Base-by-base conservation (phyloP, 805 yeast species). In the Cyberlindnera saturnus region DNA sequence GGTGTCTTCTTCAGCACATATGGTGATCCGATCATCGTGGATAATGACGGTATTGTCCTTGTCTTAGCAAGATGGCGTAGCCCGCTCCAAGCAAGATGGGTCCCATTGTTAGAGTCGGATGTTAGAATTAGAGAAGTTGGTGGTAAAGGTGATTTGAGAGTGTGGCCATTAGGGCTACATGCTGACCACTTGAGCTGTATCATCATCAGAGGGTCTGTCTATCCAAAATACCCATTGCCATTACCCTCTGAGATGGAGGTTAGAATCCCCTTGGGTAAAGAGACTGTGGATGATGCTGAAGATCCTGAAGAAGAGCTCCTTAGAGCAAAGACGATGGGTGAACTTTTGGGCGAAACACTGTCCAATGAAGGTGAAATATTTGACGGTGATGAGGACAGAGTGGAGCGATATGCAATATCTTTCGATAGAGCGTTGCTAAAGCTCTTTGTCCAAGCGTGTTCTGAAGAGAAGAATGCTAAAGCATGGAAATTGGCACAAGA, bases 11-110 rank as follows among this genome's bases (percentile, higher is more conserved):
- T 91, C 69, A 83, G 87, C 35, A 81, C 82, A 36, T 82, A 77
- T 55, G 96, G 96, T 17, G 97, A 91, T 61, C 99, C 99, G 1
- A 85, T 93, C 49, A 61, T 90, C 6, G 84, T 82, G 43, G 96
- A 95, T n/a, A 68, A 72, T 29, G 89, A 82, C 49, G 88, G 88
- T 47, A 74, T 81, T 10, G 69, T 93, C 32, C 62, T 85, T 29
- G 77, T 87, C 0, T 66, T 93, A 17, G 71, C 81, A 19, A 77
- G 81, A 50, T 91, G 97, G 96, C 72, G 96, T 52, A 77, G 74
- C 18, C 69, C 83, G 0, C 62, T 73, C 31, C 93, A 89, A 59
- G 81, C 95, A 3, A 72, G 81, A 47, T 91, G 98, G 97, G 70
- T 87, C 11, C 98, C 98, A 1, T 52, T 91, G 11, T 66, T 91